phyloP scores from a whole-genome alignment of 2,329 filamentous ascomycete genomes.

The Colletotrichum lindemuthianum region DNA sequence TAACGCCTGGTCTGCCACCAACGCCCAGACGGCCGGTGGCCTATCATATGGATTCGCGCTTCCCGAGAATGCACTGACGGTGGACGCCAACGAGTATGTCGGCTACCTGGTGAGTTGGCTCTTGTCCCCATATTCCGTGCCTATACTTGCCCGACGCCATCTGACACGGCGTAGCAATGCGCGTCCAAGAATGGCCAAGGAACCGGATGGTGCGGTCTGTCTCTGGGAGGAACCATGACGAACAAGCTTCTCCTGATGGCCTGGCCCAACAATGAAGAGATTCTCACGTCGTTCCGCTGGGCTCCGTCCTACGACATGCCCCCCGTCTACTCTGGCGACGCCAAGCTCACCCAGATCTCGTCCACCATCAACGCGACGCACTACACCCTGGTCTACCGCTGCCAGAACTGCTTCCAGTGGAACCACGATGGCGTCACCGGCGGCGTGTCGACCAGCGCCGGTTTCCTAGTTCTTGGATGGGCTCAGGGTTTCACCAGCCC shows the following conservation, averaged over 20 bases:
- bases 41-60: constrained; percentile 66
- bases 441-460: constrained; percentile 55
- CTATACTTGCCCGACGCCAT: background rate
- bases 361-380: constrained; percentile 65
- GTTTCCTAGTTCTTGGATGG: constrained; percentile 63
- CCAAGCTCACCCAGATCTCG: constrained; percentile 69
- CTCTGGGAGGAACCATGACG: constrained; percentile 67
- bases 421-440: constrained; percentile 57
- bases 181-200: constrained; percentile 53
- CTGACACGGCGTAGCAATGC: constrained; percentile 50
- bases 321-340: constrained; percentile 68
- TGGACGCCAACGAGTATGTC: constrained; percentile 65
- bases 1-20: constrained; percentile 56
- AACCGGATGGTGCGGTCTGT: constrained; percentile 68
- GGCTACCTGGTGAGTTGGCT: constrained; percentile 61
- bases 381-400: constrained; percentile 73
- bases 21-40: constrained; percentile 50
- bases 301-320: constrained; percentile 69
- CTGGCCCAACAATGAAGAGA: constrained; percentile 62
- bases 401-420: constrained; percentile 66
- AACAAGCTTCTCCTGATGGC: constrained; percentile 67
- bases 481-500: constrained; percentile 60
- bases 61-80: constrained; percentile 57
- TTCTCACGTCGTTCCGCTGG: constrained; percentile 68
- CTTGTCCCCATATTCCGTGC: too few relatives aligned